These are phyloP conservation scores for Helicosporidium sp. DNA, from an alignment of 139 green algal species.

Conservation along the genomic window DNA sequence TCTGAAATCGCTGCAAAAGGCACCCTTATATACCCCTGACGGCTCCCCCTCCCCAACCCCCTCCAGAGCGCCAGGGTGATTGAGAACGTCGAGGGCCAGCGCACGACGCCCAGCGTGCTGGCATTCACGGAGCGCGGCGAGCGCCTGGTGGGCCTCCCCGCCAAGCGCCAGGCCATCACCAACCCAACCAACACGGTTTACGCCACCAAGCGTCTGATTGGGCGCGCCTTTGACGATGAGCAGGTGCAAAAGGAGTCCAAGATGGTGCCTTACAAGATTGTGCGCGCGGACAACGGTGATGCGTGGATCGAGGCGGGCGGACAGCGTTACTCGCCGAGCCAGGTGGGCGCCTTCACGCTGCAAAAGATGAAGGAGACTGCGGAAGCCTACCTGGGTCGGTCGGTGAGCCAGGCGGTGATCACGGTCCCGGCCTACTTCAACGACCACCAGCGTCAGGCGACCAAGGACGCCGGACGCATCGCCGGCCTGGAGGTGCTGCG, in stretches of 20 bases:
- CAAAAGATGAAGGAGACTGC: constrained; percentile 64
- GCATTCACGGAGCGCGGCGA: constrained; percentile 87
- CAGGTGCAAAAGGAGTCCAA: constrained; percentile 83
- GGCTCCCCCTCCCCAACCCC: no score
- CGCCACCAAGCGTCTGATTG: constrained; percentile 97
- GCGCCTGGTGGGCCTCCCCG: constrained; percentile 91
- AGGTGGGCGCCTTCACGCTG: constrained; percentile 79
- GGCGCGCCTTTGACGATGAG: constrained; percentile 65
- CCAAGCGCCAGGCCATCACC: constrained; percentile 93
- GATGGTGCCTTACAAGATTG: constrained; percentile 70
- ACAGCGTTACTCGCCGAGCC: constrained; percentile 79
- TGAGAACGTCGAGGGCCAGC: constrained; percentile 86
- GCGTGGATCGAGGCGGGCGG: constrained; percentile 91
- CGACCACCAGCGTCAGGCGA: constrained; percentile 85
- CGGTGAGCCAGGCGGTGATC: constrained; percentile 79
- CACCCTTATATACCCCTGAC: no score
- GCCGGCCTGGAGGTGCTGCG: constrained; percentile 91
- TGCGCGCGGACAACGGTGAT: no score
- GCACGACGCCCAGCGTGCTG: constrained; percentile 93
- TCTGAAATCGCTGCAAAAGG: no score
- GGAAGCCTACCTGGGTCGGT: constrained; percentile 58
- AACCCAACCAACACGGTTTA: constrained; percentile 99
- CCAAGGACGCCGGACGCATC: constrained; percentile 80
- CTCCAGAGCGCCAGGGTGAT: constrained; percentile 93
- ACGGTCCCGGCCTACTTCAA: constrained; percentile 99